These are phyloP conservation scores for Sordariomycetes sp. DNA, from an alignment of 2,329 filamentous ascomycete species.

Conservation along the genomic window DNA sequence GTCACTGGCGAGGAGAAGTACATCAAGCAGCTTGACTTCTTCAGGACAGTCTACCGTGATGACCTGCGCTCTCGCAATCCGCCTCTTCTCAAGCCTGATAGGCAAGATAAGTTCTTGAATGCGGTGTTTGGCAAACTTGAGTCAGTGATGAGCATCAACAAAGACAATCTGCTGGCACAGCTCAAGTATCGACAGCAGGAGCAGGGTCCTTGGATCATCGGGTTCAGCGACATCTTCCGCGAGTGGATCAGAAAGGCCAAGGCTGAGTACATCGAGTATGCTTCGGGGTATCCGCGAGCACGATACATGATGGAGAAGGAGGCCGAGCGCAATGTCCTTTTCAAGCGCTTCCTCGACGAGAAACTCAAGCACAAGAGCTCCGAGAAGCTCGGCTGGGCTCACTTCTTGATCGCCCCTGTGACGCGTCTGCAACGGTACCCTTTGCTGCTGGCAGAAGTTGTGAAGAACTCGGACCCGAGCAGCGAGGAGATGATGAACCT, in stretches of 20 bases:
- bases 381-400: conserved; percentile 83
- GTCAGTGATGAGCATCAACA: conserved; percentile 80
- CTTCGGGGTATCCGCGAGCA: conserved; percentile 76
- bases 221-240: conserved; percentile 94
- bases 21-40: conserved; percentile 80
- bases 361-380: conserved; percentile 71
- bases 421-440: conserved; percentile 86
- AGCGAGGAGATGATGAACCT: conserved; percentile 86
- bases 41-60: conserved; percentile 79
- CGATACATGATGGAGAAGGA: conserved; percentile 78
- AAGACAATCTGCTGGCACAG: conserved; percentile 83
- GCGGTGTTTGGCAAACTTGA: conserved; percentile 90
- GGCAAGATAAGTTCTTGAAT: conserved; percentile 68
- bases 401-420: conserved; percentile 87
- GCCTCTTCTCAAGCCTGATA: conserved; percentile 70
- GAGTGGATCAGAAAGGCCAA: conserved; percentile 97
- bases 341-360: conserved; percentile 76
- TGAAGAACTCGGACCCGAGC: conserved; percentile 74
- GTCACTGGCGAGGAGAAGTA: conserved; percentile 88
- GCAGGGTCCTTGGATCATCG: conserved; percentile 87
- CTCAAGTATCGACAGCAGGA: conserved; percentile 96
- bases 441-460: conserved; percentile 71
- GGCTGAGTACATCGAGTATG: conserved; percentile 84
- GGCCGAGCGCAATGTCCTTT: conserved; percentile 73
- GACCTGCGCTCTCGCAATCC: conserved; percentile 64